Conservation (phyloP, 139 green algal genomes). For the Pedinophyceae sp. region DNA sequence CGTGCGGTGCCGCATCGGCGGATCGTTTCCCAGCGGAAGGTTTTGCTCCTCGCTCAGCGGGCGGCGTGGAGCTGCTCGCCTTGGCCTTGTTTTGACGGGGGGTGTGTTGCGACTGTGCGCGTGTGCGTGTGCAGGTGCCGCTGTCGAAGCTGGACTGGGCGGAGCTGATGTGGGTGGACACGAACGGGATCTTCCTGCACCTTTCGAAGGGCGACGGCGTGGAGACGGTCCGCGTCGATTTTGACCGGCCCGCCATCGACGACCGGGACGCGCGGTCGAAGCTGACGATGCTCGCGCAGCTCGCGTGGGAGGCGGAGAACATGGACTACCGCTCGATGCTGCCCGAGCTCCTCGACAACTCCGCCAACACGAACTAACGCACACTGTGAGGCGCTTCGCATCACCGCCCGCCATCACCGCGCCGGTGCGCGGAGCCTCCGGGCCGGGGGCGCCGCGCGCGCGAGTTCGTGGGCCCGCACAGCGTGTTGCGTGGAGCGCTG, state of each 20-base stretch:
- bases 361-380: too few relatives aligned
- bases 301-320: conserved; percentile 45
- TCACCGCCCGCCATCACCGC: too few relatives aligned
- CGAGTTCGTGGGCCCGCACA: too few relatives aligned
- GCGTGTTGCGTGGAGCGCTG: too few relatives aligned
- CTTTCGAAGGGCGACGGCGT: conserved; percentile 3
- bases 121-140: not conserved
- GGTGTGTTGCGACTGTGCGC: conserved; percentile 8
- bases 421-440: too few relatives aligned
- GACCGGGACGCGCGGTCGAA: conserved; percentile 59
- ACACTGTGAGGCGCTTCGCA: too few relatives aligned
- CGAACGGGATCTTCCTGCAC: conserved; percentile 53
- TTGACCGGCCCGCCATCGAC: conserved; percentile 51
- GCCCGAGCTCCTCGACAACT: too few relatives aligned
- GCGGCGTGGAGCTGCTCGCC: too few relatives aligned
- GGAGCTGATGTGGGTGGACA: conserved; percentile 79
- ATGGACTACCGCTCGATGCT: too few relatives aligned
- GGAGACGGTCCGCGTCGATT: conserved; percentile 28
- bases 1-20: not conserved
- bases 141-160: conserved; percentile 40
- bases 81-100: not conserved
- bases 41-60: too few relatives aligned
- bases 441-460: too few relatives aligned
- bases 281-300: conserved; percentile 79
- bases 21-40: not conserved